Conservation (phyloP, 2,329 filamentous ascomycete genomes). For the Pestalotiopsis sp. region DNA sequence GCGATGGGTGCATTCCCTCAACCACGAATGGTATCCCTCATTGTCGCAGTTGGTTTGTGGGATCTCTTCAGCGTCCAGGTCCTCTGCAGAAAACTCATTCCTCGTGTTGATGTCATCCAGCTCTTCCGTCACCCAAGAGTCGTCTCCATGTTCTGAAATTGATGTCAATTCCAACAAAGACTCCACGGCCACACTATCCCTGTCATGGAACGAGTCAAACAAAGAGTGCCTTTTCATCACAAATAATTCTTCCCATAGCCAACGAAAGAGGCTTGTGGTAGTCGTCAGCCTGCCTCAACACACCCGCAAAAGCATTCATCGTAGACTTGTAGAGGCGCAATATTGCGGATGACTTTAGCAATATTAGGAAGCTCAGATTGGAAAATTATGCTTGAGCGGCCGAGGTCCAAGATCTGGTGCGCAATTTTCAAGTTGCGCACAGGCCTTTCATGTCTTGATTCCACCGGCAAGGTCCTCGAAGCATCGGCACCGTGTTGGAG, state of each 20-base stretch:
- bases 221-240: fast-evolving
- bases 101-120: not conserved
- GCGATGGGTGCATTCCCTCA: not conserved
- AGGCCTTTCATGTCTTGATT: not conserved
- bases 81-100: not conserved
- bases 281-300: not conserved
- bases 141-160: not conserved
- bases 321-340: not conserved
- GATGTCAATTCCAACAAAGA: no score
- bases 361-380: not conserved
- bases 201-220: not conserved
- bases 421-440: not conserved
- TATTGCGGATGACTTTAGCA: not conserved
- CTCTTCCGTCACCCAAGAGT: no score
- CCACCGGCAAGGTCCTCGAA: no score
- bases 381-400: no score
- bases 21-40: no score
- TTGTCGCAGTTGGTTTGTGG: no score
- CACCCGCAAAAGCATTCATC: not conserved
- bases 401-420: not conserved
- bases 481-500: not conserved
- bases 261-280: not conserved
- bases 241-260: not conserved
- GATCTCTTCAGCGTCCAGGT: not conserved
- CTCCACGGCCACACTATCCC: no score